phyloP scores from a whole-genome alignment of 2,329 filamentous ascomycete genomes.

The Alternaria sp. region DNA sequence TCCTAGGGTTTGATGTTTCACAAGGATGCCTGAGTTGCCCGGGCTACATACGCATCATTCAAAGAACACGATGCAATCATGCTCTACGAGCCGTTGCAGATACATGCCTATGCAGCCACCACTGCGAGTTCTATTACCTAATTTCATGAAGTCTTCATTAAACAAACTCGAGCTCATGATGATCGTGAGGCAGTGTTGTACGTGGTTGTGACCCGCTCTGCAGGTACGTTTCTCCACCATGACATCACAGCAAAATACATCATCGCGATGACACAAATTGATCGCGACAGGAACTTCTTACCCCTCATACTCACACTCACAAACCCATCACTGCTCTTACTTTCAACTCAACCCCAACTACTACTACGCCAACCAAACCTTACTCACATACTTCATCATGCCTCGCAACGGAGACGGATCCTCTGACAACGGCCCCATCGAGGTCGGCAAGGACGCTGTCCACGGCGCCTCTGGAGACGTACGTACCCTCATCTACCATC shows the following conservation, averaged over 20 bases:
- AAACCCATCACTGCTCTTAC: background rate
- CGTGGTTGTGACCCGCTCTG: background rate
- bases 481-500: slow-evolving; percentile 6
- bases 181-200: background rate
- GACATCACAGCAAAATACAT: slow-evolving; percentile 11
- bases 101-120: background rate
- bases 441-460: slow-evolving; percentile 42
- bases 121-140: background rate
- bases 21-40: background rate
- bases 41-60: background rate
- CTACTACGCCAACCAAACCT: background rate
- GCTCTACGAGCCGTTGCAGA: background rate
- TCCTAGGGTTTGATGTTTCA: background rate
- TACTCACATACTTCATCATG: slow-evolving; percentile 34
- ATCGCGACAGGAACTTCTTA: background rate
- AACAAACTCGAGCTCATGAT: background rate
- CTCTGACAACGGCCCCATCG: slow-evolving; percentile 49
- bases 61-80: background rate
- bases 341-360: background rate
- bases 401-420: slow-evolving; percentile 51
- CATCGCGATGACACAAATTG: slow-evolving; percentile 5
- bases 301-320: background rate
- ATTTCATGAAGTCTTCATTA: background rate
- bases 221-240: slow-evolving; percentile 11
- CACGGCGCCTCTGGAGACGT: slow-evolving; percentile 48